phyloP scores from a whole-genome alignment of 805 yeast species.

The Ogataea siamensis region DNA sequence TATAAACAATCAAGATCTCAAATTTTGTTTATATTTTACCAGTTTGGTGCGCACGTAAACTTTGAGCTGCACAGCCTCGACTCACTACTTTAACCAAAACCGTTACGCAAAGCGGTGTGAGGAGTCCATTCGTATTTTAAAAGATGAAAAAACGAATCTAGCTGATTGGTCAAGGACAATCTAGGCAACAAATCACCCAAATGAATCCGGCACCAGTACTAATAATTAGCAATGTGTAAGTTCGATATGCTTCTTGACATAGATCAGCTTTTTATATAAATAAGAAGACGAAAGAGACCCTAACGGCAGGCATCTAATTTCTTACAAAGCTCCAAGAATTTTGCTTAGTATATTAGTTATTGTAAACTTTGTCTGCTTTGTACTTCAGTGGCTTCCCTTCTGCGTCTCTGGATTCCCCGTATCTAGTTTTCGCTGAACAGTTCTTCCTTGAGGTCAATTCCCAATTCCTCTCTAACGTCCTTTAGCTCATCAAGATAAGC shows the following conservation, averaged over 20 bases:
- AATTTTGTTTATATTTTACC: slow-evolving; percentile 10
- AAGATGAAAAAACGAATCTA: slow-evolving; percentile 4
- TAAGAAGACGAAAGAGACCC: slow-evolving; percentile 7
- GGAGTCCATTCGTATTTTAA: neutral
- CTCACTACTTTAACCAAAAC: neutral
- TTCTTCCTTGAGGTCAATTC: slow-evolving; percentile 90
- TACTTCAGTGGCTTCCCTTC: slow-evolving; percentile 2
- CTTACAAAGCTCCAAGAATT: slow-evolving; percentile 5
- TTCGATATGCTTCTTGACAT: neutral
- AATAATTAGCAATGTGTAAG: neutral
- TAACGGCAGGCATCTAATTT: slow-evolving; percentile 3
- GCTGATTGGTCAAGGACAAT: slow-evolving; percentile 7
- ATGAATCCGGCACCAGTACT: too few relatives aligned
- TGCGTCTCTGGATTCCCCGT: slow-evolving; percentile 6
- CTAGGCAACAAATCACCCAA: too few relatives aligned
- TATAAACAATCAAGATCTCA: slow-evolving; percentile 8
- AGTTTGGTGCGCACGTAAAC: slow-evolving; percentile 3
- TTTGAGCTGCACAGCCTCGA: slow-evolving; percentile 1
- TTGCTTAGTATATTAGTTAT: slow-evolving; percentile 11
- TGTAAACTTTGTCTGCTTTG: slow-evolving; percentile 13
- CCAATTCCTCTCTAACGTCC: slow-evolving; percentile 87
- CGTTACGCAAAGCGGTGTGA: neutral
- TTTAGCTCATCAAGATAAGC: slow-evolving; percentile 95
- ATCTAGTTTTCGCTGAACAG: slow-evolving; percentile 44
- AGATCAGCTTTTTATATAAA: slow-evolving; percentile 6